phyloP scores from a whole-genome alignment of 176 grass and related monocot genomes.

The Oropetium thomaeum region DNA sequence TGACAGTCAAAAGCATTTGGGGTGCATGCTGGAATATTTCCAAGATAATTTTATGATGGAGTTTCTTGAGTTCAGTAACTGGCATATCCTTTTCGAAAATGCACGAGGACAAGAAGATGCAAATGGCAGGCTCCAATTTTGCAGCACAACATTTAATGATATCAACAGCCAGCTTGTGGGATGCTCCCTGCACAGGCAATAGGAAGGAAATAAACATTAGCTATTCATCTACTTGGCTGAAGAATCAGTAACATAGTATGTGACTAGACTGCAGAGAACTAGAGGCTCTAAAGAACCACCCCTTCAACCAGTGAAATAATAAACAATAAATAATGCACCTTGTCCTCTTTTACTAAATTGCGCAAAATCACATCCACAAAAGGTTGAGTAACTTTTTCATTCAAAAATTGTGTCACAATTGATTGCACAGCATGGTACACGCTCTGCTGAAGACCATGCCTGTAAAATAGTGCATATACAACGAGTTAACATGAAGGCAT shows the following conservation, averaged over 20 bases:
- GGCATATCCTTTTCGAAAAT: slow-evolving; percentile 55
- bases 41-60: slow-evolving; percentile 77
- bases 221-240: slow-evolving; percentile 7
- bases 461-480: slow-evolving; percentile 36
- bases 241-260: slow-evolving; percentile 3
- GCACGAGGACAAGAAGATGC: slow-evolving; percentile 60
- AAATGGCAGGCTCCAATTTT: slow-evolving; percentile 67
- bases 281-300: slow-evolving; percentile 19
- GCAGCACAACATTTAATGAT: slow-evolving; percentile 56
- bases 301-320: slow-evolving; percentile 5
- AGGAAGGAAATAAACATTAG: slow-evolving; percentile 35
- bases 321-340: slow-evolving; percentile 46
- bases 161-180: slow-evolving; percentile 67
- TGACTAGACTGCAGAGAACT: slow-evolving; percentile 13
- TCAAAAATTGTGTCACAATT: slow-evolving; percentile 72
- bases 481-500: slow-evolving; percentile 1
- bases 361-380: slow-evolving; percentile 72
- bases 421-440: slow-evolving; percentile 74
- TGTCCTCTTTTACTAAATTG: slow-evolving; percentile 85
- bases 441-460: slow-evolving; percentile 75
- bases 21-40: slow-evolving; percentile 87
- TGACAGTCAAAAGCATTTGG: slow-evolving; percentile 66
- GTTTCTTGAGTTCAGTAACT: slow-evolving; percentile 45
- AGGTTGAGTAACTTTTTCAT: slow-evolving; percentile 80
- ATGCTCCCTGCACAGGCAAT: slow-evolving; percentile 54